Conservation (phyloP, 345 rosid genomes). For the Microthlaspi erraticum region DNA sequence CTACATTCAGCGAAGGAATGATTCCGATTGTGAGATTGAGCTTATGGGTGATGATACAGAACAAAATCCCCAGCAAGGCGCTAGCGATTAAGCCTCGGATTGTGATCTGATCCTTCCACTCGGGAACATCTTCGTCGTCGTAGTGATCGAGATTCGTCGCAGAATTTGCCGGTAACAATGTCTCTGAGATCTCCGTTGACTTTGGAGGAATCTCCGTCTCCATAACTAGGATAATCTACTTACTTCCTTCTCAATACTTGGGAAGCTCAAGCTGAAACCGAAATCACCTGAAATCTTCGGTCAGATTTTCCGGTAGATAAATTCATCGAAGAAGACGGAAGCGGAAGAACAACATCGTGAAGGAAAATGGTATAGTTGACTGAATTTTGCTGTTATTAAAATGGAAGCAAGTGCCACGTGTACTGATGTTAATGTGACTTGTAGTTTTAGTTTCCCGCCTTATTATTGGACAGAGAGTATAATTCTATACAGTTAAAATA, state of each 20-base stretch:
- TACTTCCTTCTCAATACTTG: neutral
- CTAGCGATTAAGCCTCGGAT: constrained; percentile 71
- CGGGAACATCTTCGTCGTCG: constrained; percentile 27
- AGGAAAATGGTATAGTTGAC: constrained; percentile 1
- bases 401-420: neutral
- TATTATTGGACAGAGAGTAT: no score
- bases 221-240: constrained; percentile 41
- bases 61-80: constrained; percentile 65
- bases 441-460: constrained; percentile 7
- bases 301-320: neutral
- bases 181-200: constrained; percentile 56
- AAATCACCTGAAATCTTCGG: neutral
- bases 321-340: neutral
- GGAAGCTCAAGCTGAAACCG: neutral
- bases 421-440: neutral
- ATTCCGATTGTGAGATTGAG: constrained; percentile 84
- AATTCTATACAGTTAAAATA: no score
- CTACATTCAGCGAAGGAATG: constrained; percentile 79
- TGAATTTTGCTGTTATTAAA: neutral
- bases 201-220: constrained; percentile 48
- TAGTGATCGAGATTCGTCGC: constrained; percentile 8
- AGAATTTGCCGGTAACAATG: constrained; percentile 35
- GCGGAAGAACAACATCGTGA: neutral
- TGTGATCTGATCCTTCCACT: no score
- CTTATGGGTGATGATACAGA: constrained; percentile 87